Evolutionary conservation across 2,329 filamentous ascomycete species (phyloP).

Genomic region (Penicillium glabrum): DNA sequence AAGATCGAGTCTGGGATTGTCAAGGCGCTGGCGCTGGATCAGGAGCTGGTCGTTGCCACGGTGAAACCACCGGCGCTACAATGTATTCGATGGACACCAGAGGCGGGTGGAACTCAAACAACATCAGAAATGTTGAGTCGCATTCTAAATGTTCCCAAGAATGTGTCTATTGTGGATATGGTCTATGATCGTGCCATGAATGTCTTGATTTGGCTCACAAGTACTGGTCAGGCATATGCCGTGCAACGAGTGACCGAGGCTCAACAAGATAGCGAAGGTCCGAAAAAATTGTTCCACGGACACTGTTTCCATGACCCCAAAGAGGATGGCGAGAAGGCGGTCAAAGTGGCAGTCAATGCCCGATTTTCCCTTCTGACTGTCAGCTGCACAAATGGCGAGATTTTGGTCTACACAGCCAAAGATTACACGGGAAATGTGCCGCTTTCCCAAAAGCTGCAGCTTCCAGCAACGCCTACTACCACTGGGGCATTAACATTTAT

Average conservation of each 20-base stretch:
- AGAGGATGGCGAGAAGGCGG: conserved; percentile 59
- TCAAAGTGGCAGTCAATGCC: conserved; percentile 83
- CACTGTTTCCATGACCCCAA: conserved; percentile 84
- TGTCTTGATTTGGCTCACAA: conserved; percentile 86
- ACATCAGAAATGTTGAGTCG: conserved; percentile 85
- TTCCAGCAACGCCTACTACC: conserved; percentile 65
- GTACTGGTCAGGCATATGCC: conserved; percentile 83
- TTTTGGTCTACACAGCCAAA: conserved; percentile 87
- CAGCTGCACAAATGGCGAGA: conserved; percentile 73
- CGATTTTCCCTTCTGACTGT: conserved; percentile 91
- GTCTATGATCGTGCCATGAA: conserved; percentile 96
- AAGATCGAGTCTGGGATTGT: conserved; percentile 95
- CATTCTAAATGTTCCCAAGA: conserved; percentile 83
- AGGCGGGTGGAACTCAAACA: conserved; percentile 78
- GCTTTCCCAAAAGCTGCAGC: conserved; percentile 72
- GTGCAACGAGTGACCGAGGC: conserved; percentile 67
- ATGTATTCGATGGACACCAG: conserved; percentile 91
- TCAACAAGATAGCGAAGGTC: conserved; percentile 45
- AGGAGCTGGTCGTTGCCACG: conserved; percentile 89
- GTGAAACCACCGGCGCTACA: conserved; percentile 91
- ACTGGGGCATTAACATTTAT: conserved; percentile 74
- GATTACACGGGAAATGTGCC: conserved; percentile 94
- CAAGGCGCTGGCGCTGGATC: conserved; percentile 82
- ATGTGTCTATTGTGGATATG: conserved; percentile 76
- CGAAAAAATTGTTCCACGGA: conserved; percentile 76